phyloP scores from a whole-genome alignment of 2,329 filamentous ascomycete genomes.

The Xylariaceae sp. region DNA sequence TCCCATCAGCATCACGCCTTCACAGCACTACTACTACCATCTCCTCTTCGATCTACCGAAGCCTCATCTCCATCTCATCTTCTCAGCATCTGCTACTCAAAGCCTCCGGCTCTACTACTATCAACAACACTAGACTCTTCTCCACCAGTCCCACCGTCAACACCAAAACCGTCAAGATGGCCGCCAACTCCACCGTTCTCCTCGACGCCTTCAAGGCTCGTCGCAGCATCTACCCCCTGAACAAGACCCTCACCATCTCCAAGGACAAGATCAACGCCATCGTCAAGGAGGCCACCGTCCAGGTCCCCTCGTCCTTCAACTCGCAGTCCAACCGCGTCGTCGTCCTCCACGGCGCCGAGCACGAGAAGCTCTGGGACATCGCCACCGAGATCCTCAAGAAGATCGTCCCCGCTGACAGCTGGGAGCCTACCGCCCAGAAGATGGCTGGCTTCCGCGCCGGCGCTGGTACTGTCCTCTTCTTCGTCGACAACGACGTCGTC shows the following conservation, averaged over 20 bases:
- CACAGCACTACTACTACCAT: not conserved
- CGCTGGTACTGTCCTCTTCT: conserved; percentile 84
- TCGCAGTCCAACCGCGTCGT: conserved; percentile 75
- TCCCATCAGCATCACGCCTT: conserved; percentile 23
- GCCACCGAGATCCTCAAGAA: conserved; percentile 58
- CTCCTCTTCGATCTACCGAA: conserved; percentile 6
- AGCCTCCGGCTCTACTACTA: conserved; percentile 13
- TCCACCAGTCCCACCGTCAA: conserved; percentile 21
- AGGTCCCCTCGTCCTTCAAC: conserved; percentile 83
- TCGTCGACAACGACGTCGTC: conserved; percentile 68
- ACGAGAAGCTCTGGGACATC: conserved; percentile 83
- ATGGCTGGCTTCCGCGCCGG: conserved; percentile 57
- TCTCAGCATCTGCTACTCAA: conserved; percentile 9
- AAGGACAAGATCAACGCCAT: conserved; percentile 59
- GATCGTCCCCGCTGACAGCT: conserved; percentile 60
- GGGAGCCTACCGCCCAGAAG: conserved; percentile 44
- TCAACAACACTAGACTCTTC: conserved; percentile 20
- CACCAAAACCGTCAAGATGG: conserved; percentile 37
- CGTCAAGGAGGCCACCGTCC: conserved; percentile 56
- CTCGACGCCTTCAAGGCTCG: conserved; percentile 62
- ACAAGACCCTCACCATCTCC: conserved; percentile 56
- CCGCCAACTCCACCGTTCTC: conserved; percentile 40
- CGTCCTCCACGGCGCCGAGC: conserved; percentile 73
- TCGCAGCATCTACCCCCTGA: conserved; percentile 64
- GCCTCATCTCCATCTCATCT: conserved; percentile 14